Evolutionary conservation across 2,329 filamentous ascomycete species (phyloP).

Genomic region (Colletotrichum sojae): DNA sequence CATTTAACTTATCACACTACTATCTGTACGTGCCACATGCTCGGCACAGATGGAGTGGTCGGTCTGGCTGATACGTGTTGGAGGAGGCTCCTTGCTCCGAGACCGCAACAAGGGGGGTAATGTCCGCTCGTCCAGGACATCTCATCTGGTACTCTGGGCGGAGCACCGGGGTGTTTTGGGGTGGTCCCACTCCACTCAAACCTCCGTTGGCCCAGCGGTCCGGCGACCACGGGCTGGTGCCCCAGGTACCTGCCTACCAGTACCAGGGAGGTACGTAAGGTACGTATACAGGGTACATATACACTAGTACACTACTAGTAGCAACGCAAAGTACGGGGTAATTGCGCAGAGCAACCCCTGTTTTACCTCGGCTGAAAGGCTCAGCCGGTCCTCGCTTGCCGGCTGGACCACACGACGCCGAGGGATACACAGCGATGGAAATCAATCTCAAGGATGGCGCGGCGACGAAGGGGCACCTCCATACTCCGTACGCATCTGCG

Average conservation of each 20-base stretch:
- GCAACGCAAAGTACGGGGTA: conserved; percentile 17
- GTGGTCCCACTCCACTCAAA: background rate
- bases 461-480: too few relatives aligned
- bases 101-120: too few relatives aligned
- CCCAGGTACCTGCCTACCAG: background rate
- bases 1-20: background rate
- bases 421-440: conserved; percentile 5
- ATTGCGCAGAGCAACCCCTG: background rate
- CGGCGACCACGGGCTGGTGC: background rate
- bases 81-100: too few relatives aligned
- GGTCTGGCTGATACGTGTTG: too few relatives aligned
- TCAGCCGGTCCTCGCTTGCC: conserved; percentile 9
- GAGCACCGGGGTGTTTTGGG: background rate
- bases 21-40: background rate
- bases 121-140: conserved; percentile 27
- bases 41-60: too few relatives aligned
- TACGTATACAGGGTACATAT: background rate
- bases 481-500: too few relatives aligned
- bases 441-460: too few relatives aligned
- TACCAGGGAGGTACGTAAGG: background rate
- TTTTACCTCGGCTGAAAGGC: conserved; percentile 34
- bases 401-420: conserved; percentile 7
- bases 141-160: too few relatives aligned
- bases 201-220: conserved; percentile 30
- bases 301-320: background rate